Conservation (phyloP, 2,329 filamentous ascomycete genomes). For the Xylariaceae sp. region DNA sequence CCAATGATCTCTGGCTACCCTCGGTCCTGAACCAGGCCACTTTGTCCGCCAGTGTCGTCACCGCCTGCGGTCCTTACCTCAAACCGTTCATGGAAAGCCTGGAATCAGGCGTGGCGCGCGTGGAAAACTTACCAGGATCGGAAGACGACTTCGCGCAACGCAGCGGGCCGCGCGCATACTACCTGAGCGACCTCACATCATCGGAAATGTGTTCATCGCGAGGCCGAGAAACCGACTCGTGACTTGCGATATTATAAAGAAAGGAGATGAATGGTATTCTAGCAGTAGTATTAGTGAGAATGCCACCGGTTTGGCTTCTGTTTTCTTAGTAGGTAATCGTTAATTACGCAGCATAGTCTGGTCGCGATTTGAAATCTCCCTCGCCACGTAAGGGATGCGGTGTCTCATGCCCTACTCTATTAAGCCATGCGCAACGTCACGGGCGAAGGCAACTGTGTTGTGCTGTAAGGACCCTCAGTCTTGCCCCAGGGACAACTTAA, state of each 20-base stretch:
- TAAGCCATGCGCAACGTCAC: neutral
- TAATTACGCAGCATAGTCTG: neutral
- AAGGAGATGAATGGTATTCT: too few relatives aligned
- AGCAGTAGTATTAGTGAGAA: too few relatives aligned
- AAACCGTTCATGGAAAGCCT: slow-evolving; percentile 22
- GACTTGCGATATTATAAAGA: too few relatives aligned
- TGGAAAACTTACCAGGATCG: slow-evolving; percentile 15
- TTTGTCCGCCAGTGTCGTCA: slow-evolving; percentile 15
- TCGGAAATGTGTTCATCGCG: slow-evolving; percentile 14
- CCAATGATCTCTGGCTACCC: slow-evolving; percentile 14
- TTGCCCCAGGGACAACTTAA: neutral
- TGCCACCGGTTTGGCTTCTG: too few relatives aligned
- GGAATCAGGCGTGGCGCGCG: slow-evolving; percentile 16
- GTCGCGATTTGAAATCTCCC: neutral
- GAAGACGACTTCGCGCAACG: slow-evolving; percentile 13
- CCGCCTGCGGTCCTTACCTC: slow-evolving; percentile 19
- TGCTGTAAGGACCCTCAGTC: neutral
- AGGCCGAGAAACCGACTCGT: too few relatives aligned
- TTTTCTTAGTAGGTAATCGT: neutral
- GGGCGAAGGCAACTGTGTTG: neutral
- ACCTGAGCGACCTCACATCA: slow-evolving; percentile 11
- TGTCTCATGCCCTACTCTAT: neutral
- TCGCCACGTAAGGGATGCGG: neutral
- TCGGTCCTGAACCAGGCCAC: slow-evolving; percentile 17
- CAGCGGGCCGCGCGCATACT: slow-evolving; percentile 9